Percentiles rank a stretch among this genome's conserved stretches.
These are phyloP conservation scores for Colletotrichum sp. DNA, from an alignment of 2,329 filamentous ascomycete species.

Conservation along the genomic window DNA sequence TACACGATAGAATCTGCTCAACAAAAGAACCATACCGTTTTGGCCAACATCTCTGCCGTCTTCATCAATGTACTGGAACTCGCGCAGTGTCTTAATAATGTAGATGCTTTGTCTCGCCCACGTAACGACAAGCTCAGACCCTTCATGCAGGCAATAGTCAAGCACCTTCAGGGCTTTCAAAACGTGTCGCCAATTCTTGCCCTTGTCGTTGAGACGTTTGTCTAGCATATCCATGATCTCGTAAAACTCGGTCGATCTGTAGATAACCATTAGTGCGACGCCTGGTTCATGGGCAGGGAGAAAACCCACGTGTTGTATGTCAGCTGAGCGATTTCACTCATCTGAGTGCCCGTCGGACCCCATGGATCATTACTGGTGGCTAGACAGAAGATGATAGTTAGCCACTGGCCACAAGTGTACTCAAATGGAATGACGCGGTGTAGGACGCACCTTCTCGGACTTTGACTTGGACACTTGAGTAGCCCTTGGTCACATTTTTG, in stretches of 20 bases:
- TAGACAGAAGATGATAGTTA: slow-evolving; percentile 41
- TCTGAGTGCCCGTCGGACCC: slow-evolving; percentile 96
- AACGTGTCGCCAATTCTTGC: slow-evolving; percentile 99
- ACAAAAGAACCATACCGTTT: slow-evolving; percentile 70
- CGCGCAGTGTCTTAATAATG: slow-evolving; percentile 97
- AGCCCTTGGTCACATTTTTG: slow-evolving; percentile 99
- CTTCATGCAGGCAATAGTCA: slow-evolving; percentile 97
- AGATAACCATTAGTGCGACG: not conserved
- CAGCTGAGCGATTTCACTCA: slow-evolving; percentile 98
- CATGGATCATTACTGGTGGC: slow-evolving; percentile 99
- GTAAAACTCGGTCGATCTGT: slow-evolving; percentile 93
- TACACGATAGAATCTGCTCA: not conserved
- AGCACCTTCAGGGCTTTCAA: slow-evolving; percentile 97
- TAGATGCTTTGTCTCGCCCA: slow-evolving; percentile 99
- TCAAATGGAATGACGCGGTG: not conserved
- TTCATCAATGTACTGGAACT: slow-evolving; percentile 96
- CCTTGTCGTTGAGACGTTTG: slow-evolving; percentile 97
- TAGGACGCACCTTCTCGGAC: slow-evolving; percentile 85
- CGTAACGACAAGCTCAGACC: slow-evolving; percentile 93
- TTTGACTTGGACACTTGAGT: slow-evolving; percentile 95
- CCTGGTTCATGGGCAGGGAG: not conserved
- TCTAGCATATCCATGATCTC: slow-evolving; percentile 99
- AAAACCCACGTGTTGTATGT: slow-evolving; percentile 90
- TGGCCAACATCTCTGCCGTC: slow-evolving; percentile 95
- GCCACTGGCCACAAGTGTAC: not conserved